A percentile compares a stretch with the other conserved stretches of the same genome.
phyloP scores from a whole-genome alignment of 345 rosid species.

The Cochlearia excelsa region DNA sequence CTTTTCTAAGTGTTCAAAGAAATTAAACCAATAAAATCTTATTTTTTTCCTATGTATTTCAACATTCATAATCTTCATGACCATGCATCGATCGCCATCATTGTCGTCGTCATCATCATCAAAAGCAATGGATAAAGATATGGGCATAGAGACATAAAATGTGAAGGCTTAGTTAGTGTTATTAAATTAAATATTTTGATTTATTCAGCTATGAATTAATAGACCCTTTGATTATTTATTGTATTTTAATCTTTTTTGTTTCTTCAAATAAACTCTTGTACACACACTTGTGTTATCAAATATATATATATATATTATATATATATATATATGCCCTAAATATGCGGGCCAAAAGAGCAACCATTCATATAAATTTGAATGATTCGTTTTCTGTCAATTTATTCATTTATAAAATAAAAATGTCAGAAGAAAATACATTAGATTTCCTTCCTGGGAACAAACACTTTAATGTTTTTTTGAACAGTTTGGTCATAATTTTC shows the following conservation, averaged over 20 bases:
- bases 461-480: constrained; percentile 18
- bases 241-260: too few species aligned
- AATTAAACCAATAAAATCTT: constrained; percentile 1
- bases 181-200: too few species aligned
- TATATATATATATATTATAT: too few species aligned
- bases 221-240: too few species aligned
- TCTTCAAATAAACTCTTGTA: too few species aligned
- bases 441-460: constrained; percentile 15
- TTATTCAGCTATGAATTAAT: too few species aligned
- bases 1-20: constrained; percentile 4
- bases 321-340: too few species aligned
- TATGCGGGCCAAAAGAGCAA: too few species aligned
- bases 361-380: not conserved
- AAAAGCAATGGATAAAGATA: constrained; percentile 7
- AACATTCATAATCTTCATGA: constrained; percentile 8
- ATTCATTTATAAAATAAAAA: not conserved
- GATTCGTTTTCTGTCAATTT: constrained; percentile 22
- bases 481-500: constrained; percentile 29
- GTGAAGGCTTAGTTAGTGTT: too few species aligned
- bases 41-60: constrained; percentile 2
- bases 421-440: constrained; percentile 10
- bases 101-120: constrained; percentile 9
- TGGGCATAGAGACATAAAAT: too few species aligned
- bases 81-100: not conserved
- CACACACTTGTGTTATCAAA: too few species aligned